Evolutionary conservation across 495 filamentous ascomycete genomes (phyloP).

Genomic region (Penicillium dipodomyicola): DNA sequence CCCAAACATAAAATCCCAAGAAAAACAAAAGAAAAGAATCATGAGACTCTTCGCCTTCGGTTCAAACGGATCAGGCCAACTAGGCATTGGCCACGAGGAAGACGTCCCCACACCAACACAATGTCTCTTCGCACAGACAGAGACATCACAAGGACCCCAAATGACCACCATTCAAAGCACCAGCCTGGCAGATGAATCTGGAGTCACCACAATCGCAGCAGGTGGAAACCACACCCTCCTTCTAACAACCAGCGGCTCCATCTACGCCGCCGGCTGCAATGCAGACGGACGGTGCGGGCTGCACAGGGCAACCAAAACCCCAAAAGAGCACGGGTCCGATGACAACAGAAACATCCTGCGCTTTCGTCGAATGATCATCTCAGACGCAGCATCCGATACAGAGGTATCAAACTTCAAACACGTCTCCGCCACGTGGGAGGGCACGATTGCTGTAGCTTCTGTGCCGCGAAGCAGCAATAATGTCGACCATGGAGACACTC

Average conservation of each 20-base stretch:
- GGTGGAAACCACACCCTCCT: slow-evolving; percentile 90
- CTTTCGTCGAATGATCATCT: slow-evolving; percentile 32
- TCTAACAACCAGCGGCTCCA: slow-evolving; percentile 52
- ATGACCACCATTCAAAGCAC: not conserved
- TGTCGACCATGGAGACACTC: not conserved
- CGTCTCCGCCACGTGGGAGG: slow-evolving; percentile 74
- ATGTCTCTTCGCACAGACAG: slow-evolving; percentile 48
- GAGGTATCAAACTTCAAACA: slow-evolving; percentile 29
- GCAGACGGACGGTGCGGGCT: slow-evolving; percentile 47
- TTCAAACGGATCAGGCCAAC: slow-evolving; percentile 86
- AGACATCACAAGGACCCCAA: not conserved
- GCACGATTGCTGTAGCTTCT: slow-evolving; percentile 54
- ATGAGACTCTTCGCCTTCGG: slow-evolving; percentile 76
- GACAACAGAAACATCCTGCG: slow-evolving; percentile 12
- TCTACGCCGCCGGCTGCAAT: slow-evolving; percentile 64
- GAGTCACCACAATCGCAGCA: slow-evolving; percentile 53
- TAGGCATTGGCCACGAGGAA: slow-evolving; percentile 72
- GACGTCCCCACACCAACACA: slow-evolving; percentile 67
- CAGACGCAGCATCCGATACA: slow-evolving; percentile 9
- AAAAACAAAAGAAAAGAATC: not conserved
- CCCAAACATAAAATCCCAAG: slow-evolving; percentile 3
- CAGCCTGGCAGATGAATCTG: not conserved
- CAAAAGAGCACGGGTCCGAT: not conserved
- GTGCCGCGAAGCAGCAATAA: slow-evolving; percentile 16
- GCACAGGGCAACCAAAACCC: not conserved